phyloP scores from a whole-genome alignment of 2,329 filamentous ascomycete genomes.

The Xylaria sp. region DNA sequence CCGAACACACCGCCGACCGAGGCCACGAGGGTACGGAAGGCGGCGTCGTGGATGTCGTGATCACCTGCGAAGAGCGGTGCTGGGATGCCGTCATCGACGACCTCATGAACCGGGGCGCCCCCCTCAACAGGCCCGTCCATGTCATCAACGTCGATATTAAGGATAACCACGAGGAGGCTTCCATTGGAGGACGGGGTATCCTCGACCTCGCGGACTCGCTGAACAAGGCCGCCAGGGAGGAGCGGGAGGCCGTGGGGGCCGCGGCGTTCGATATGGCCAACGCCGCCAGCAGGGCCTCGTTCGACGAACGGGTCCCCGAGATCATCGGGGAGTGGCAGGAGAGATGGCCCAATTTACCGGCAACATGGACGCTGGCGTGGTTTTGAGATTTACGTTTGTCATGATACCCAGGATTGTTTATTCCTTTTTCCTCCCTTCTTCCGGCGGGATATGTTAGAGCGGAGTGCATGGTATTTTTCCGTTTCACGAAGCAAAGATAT shows the following conservation, averaged over 20 bases:
- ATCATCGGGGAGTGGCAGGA: conserved; percentile 94
- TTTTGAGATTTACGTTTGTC: conserved; percentile 57
- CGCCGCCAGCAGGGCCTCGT: conserved; percentile 69
- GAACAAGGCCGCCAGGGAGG: conserved; percentile 78
- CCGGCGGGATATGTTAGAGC: not conserved
- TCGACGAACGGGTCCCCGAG: conserved; percentile 92
- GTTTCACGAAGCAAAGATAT: too few relatives aligned
- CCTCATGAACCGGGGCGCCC: conserved; percentile 79
- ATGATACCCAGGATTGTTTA: conserved; percentile 36
- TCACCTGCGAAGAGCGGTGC: conserved; percentile 96
- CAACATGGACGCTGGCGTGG: conserved; percentile 94
- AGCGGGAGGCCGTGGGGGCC: conserved; percentile 67
- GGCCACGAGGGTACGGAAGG: conserved; percentile 82
- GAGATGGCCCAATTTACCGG: conserved; percentile 86
- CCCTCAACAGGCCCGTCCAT: conserved; percentile 90
- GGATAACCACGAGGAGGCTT: conserved; percentile 96
- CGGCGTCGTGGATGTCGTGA: conserved; percentile 89
- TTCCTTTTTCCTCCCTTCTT: conserved; percentile 22
- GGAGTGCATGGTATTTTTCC: not conserved
- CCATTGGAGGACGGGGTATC: conserved; percentile 87
- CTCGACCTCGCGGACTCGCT: conserved; percentile 85
- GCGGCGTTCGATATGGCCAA: conserved; percentile 70
- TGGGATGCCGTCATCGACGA: conserved; percentile 98
- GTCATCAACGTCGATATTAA: conserved; percentile 99
- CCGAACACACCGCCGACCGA: conserved; percentile 75